phyloP scores from a whole-genome alignment of 2,329 filamentous ascomycete species.

The Phialophora chinensis region DNA sequence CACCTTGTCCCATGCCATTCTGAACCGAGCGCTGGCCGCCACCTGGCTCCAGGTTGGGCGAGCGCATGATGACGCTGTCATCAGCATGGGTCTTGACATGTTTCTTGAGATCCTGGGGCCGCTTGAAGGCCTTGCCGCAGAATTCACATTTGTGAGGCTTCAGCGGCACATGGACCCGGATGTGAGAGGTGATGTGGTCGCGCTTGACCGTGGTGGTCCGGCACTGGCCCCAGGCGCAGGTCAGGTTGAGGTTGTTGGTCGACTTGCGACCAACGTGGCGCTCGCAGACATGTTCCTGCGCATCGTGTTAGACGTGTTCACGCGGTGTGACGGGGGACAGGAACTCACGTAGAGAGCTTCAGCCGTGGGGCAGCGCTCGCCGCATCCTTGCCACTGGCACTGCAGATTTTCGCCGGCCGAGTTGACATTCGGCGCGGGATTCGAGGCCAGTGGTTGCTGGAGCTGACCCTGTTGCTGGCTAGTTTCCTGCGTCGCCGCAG shows the following conservation, averaged over 20 bases:
- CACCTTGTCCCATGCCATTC: constrained; percentile 38
- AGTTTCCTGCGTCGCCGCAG: constrained; percentile 32
- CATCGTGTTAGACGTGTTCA: constrained; percentile 26
- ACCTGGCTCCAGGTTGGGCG: constrained; percentile 61
- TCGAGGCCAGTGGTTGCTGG: constrained; percentile 25
- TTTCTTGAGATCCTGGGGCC: constrained; percentile 98
- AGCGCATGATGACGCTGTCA: constrained; percentile 77
- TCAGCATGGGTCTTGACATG: constrained; percentile 99
- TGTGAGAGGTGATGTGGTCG: constrained; percentile 98
- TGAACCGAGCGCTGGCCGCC: constrained; percentile 47
- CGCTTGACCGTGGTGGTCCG: constrained; percentile 97
- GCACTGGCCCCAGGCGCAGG: constrained; percentile 96
- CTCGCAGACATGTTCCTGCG: constrained; percentile 94
- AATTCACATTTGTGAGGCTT: constrained; percentile 99
- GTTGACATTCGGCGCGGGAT: constrained; percentile 37
- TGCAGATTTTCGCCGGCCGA: constrained; percentile 48
- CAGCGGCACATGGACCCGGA: constrained; percentile 96
- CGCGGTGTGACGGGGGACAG: constrained; percentile 24
- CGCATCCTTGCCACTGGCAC: constrained; percentile 69
- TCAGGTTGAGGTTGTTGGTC: constrained; percentile 97
- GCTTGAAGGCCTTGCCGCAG: constrained; percentile 98
- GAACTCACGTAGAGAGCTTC: constrained; percentile 66
- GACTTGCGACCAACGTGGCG: constrained; percentile 98
- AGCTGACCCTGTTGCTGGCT: constrained; percentile 34
- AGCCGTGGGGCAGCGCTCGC: constrained; percentile 63